Conservation (phyloP, 371 early-diverging fungal species). For the Apophysomyces elegans region DNA sequence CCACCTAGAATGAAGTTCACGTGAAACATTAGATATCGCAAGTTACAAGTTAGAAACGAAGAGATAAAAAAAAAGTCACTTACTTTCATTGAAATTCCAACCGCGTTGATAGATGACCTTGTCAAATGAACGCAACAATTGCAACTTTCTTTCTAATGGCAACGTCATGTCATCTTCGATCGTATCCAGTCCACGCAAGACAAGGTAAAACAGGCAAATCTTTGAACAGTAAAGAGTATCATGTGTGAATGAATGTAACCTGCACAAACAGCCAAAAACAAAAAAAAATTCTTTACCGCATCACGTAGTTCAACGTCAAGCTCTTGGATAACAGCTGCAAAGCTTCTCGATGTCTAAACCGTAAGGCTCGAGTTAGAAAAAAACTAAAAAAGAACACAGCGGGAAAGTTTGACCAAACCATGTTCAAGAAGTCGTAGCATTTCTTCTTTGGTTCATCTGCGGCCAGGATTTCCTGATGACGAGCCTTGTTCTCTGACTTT, state of each 20-base stretch:
- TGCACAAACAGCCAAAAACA: neutral
- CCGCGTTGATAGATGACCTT: slow-evolving; percentile 78
- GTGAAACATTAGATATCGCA: neutral
- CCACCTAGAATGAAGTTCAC: slow-evolving; percentile 56
- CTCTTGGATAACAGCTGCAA: slow-evolving; percentile 94
- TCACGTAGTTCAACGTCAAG: slow-evolving; percentile 88
- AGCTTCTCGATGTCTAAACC: slow-evolving; percentile 87
- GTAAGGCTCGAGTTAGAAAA: neutral
- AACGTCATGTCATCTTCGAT: slow-evolving; percentile 98
- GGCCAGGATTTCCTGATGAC: slow-evolving; percentile 50
- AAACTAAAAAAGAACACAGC: slow-evolving; percentile 5
- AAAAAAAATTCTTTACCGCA: slow-evolving; percentile 60
- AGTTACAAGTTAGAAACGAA: neutral
- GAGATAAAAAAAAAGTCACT: slow-evolving; percentile 19
- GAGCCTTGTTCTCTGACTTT: slow-evolving; percentile 55
- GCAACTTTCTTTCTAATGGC: slow-evolving; percentile 72
- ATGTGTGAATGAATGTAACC: slow-evolving; percentile 1
- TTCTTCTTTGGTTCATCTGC: slow-evolving; percentile 64
- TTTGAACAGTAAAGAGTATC: neutral
- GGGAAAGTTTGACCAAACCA: slow-evolving; percentile 33
- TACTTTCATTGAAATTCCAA: slow-evolving; percentile 87
- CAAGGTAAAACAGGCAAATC: slow-evolving; percentile 89
- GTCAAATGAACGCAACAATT: slow-evolving; percentile 81
- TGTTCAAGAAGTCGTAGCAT: slow-evolving; percentile 90
- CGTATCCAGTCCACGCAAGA: slow-evolving; percentile 95